Evolutionary conservation across 2,329 filamentous ascomycete species (phyloP).

Genomic region (Clonostachys solani): DNA sequence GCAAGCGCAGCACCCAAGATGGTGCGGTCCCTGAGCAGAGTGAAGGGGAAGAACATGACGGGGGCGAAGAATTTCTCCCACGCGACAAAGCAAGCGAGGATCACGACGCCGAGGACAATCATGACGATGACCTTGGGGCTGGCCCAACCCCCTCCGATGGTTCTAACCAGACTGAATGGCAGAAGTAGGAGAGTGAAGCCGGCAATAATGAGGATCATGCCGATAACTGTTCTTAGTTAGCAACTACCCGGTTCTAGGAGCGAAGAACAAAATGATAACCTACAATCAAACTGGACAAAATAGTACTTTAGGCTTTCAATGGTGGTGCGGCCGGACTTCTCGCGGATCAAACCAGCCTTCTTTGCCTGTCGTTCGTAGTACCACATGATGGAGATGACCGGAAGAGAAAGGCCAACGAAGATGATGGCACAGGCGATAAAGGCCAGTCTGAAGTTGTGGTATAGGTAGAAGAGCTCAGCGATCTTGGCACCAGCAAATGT

Average conservation of each 20-base stretch:
- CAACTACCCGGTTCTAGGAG: too few species aligned
- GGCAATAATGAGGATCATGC: slow-evolving; percentile 51
- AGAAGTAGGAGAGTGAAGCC: slow-evolving; percentile 60
- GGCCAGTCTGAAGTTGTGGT: not conserved
- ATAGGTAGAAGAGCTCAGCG: slow-evolving; percentile 26
- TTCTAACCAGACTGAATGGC: slow-evolving; percentile 53
- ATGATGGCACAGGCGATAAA: slow-evolving; percentile 49
- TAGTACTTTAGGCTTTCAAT: slow-evolving; percentile 44
- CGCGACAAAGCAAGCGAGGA: slow-evolving; percentile 47
- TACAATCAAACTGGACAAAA: slow-evolving; percentile 49
- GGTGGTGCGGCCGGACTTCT: slow-evolving; percentile 6
- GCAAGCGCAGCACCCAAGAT: slow-evolving; percentile 26
- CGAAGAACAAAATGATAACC: too few species aligned
- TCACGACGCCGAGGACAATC: slow-evolving; percentile 54
- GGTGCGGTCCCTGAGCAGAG: slow-evolving; percentile 44
- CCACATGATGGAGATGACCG: slow-evolving; percentile 49
- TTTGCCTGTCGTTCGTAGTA: slow-evolving; percentile 55
- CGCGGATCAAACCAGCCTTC: slow-evolving; percentile 39
- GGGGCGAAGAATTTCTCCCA: slow-evolving; percentile 56
- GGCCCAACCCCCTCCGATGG: slow-evolving; percentile 43
- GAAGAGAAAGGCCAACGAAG: slow-evolving; percentile 50
- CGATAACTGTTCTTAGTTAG: slow-evolving; percentile 24
- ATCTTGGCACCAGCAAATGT: slow-evolving; percentile 37
- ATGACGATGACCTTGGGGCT: slow-evolving; percentile 53
- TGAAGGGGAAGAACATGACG: slow-evolving; percentile 49